A percentile compares a stretch with the other conserved stretches of the same genome.
Conservation (phyloP, 2,329 filamentous ascomycete genomes). For the Lachnellula arida region DNA sequence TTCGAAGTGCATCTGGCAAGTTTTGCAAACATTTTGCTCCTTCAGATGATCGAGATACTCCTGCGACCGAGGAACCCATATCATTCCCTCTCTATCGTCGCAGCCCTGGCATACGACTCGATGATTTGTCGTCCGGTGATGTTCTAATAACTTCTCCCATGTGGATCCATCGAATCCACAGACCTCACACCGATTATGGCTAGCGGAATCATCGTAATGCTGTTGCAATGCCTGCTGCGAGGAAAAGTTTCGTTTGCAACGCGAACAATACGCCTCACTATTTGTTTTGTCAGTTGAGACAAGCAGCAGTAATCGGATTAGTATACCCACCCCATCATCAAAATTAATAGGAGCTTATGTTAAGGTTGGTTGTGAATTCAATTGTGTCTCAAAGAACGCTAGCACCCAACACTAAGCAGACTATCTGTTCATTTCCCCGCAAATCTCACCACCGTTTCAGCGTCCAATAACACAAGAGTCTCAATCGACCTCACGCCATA, state of each 20-base stretch:
- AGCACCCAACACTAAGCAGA: no score
- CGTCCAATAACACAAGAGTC: no score
- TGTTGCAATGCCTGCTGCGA: neutral
- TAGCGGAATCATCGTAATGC: slow-evolving; percentile 3
- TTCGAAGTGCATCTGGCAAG: slow-evolving; percentile 4
- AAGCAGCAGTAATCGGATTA: neutral
- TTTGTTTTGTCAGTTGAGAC: neutral
- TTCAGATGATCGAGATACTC: slow-evolving; percentile 6
- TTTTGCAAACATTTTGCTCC: slow-evolving; percentile 7
- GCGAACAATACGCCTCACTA: neutral
- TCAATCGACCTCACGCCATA: no score
- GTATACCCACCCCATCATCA: neutral
- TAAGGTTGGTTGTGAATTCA: neutral
- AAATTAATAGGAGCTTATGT: neutral
- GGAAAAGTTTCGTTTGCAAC: neutral
- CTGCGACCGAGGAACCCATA: slow-evolving; percentile 4
- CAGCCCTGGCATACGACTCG: slow-evolving; percentile 3
- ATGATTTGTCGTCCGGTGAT: slow-evolving; percentile 1
- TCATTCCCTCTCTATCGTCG: slow-evolving; percentile 3
- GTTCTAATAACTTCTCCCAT: slow-evolving; percentile 2
- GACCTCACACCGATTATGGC: slow-evolving; percentile 5
- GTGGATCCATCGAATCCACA: slow-evolving; percentile 3
- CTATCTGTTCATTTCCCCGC: neutral
- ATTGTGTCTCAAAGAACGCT: neutral
- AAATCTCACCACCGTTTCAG: neutral